A percentile compares a stretch with the other conserved stretches of the same genome.
phyloP scores from a whole-genome alignment of 2,329 filamentous ascomycete genomes.

The Talaromyces sp. region DNA sequence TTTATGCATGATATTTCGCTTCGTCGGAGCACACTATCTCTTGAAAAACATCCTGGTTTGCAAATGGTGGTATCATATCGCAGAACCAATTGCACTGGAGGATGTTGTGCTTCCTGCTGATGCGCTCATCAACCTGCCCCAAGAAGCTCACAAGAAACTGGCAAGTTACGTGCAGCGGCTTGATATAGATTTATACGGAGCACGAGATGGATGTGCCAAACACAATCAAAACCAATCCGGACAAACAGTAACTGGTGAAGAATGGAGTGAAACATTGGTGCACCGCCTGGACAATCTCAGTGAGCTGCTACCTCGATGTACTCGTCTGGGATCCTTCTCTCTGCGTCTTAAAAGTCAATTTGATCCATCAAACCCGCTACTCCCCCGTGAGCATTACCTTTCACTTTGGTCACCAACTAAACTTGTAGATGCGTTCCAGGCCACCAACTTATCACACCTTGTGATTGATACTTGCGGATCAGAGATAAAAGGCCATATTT shows the following conservation, averaged over 20 bases:
- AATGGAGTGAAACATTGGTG: neutral
- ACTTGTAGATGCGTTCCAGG: neutral
- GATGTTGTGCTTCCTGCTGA: neutral
- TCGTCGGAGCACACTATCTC: neutral
- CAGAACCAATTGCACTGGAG: neutral
- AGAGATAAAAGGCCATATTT: neutral
- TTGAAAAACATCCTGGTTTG: neutral
- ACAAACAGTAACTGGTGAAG: too few species aligned
- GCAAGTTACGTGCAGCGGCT: neutral
- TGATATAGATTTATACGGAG: neutral
- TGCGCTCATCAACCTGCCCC: neutral
- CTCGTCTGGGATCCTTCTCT: neutral
- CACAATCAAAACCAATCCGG: too few species aligned
- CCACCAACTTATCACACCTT: neutral
- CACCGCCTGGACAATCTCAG: neutral
- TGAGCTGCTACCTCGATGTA: neutral
- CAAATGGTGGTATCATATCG: neutral
- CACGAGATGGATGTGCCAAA: neutral
- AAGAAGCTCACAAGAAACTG: neutral
- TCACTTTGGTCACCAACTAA: neutral
- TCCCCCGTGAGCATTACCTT: neutral
- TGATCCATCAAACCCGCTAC: neutral
- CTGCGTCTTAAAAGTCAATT: neutral
- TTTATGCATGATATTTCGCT: neutral
- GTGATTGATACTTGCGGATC: neutral